phyloP scores from a whole-genome alignment of 2,329 filamentous ascomycete genomes.

The Sordariomycetes sp. region DNA sequence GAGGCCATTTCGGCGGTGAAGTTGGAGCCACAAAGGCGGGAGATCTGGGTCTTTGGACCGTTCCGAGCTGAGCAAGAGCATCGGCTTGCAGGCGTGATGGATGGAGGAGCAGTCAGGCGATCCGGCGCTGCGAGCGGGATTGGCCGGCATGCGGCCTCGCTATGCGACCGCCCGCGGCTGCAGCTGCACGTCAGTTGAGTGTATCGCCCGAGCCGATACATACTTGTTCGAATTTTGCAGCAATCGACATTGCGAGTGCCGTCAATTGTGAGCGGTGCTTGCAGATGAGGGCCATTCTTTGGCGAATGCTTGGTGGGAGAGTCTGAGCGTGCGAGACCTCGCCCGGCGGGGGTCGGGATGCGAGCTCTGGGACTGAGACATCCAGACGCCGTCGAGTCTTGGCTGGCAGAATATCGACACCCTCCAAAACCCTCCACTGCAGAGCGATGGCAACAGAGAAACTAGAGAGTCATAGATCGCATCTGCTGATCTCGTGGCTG shows the following conservation, averaged over 20 bases:
- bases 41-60: too few species aligned
- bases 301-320: too few species aligned
- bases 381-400: neutral
- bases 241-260: too few species aligned
- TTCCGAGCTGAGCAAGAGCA: neutral
- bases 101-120: conserved; percentile 3
- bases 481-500: too few species aligned
- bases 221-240: too few species aligned
- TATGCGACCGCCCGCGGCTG: conserved; percentile 1
- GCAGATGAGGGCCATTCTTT: too few species aligned
- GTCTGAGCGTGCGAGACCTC: too few species aligned
- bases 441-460: neutral
- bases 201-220: too few species aligned
- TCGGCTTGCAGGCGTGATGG: neutral
- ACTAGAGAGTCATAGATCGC: neutral
- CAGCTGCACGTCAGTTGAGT: conserved; percentile 3
- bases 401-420: neutral
- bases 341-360: neutral
- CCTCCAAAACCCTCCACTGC: too few species aligned
- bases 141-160: conserved; percentile 1
- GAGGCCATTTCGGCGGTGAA: too few species aligned
- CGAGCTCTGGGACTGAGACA: neutral
- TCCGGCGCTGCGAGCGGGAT: conserved; percentile 2
- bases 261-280: too few species aligned
- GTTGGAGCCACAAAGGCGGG: too few species aligned